Conservation (phyloP, 169 alveolate species). For the Condylostoma magnum region DNA sequence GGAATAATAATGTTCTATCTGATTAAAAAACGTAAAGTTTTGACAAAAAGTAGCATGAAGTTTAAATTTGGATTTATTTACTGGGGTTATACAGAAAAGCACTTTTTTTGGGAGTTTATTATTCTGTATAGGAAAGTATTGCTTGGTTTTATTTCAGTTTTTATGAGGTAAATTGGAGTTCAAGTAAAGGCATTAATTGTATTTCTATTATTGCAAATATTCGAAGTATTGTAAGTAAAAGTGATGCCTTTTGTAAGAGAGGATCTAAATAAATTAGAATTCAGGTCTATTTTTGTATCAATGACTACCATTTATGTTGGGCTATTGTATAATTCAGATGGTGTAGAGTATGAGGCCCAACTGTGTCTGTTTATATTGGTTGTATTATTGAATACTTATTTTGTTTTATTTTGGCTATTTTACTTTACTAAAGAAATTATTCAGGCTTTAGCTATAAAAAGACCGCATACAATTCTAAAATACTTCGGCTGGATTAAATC, state of each 20-base stretch:
- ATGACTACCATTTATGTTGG: conserved; percentile 31
- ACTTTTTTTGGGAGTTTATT: conserved; percentile 40
- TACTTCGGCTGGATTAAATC: too few species aligned
- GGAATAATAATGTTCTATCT: background rate
- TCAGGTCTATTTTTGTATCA: background rate
- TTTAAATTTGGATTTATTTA: conserved; percentile 38
- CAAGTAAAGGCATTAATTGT: conserved; percentile 32
- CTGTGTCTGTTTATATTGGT: background rate
- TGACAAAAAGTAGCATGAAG: background rate
- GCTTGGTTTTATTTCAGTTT: conserved; percentile 38
- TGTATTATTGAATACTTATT: background rate
- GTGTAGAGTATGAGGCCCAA: background rate
- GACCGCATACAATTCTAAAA: too few species aligned
- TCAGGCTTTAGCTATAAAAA: too few species aligned
- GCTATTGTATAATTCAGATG: conserved; percentile 19
- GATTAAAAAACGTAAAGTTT: background rate
- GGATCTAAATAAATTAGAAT: conserved; percentile 31
- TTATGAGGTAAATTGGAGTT: conserved; percentile 18
- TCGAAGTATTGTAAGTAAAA: conserved; percentile 1
- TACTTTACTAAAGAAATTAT: background rate
- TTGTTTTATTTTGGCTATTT: background rate
- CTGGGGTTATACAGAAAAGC: conserved; percentile 27
- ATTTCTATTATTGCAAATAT: conserved; percentile 12
- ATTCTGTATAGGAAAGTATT: conserved; percentile 40
- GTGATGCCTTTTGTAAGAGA: conserved; percentile 11